Evolutionary conservation across 176 grass and related monocot species (phyloP).

Genomic region (Bonia amplexicaulis): DNA sequence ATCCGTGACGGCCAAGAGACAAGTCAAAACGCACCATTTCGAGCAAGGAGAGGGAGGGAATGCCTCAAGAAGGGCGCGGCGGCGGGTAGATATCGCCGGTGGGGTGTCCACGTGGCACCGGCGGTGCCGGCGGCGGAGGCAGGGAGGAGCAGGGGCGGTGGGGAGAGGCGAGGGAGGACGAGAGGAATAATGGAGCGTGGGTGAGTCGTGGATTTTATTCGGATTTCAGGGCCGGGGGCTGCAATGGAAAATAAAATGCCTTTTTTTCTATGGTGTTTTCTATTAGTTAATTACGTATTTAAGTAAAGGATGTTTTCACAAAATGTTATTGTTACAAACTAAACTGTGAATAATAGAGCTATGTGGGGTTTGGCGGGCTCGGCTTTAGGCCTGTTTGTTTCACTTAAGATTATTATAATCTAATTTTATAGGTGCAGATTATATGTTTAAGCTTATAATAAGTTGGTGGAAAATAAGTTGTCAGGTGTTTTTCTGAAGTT

Average conservation of each 20-base stretch:
- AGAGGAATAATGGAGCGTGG: slow-evolving; percentile 36
- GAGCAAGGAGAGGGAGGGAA: not conserved
- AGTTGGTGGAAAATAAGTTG: no score
- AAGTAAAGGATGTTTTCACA: not conserved
- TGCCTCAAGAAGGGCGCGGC: not conserved
- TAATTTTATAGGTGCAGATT: no score
- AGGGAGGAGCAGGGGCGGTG: not conserved
- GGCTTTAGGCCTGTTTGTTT: no score
- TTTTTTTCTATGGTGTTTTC: not conserved
- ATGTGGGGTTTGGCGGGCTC: no score
- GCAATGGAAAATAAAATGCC: not conserved
- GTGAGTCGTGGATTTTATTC: slow-evolving; percentile 55
- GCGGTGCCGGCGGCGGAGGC: not conserved
- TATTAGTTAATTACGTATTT: not conserved
- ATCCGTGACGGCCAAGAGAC: not conserved
- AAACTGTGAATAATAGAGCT: no score
- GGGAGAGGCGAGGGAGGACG: not conserved
- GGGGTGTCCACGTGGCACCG: not conserved
- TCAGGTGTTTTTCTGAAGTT: no score
- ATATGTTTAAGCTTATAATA: no score
- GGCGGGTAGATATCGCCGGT: not conserved
- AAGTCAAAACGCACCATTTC: slow-evolving; percentile 2
- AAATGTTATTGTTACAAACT: not conserved
- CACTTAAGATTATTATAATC: no score
- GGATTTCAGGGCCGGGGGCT: slow-evolving; percentile 13